A percentile compares a stretch with the other conserved stretches of the same genome.
These are phyloP conservation scores for Trametes sanguinea DNA, from an alignment of 768 basidiomycete genomes.

Conservation along the genomic window DNA sequence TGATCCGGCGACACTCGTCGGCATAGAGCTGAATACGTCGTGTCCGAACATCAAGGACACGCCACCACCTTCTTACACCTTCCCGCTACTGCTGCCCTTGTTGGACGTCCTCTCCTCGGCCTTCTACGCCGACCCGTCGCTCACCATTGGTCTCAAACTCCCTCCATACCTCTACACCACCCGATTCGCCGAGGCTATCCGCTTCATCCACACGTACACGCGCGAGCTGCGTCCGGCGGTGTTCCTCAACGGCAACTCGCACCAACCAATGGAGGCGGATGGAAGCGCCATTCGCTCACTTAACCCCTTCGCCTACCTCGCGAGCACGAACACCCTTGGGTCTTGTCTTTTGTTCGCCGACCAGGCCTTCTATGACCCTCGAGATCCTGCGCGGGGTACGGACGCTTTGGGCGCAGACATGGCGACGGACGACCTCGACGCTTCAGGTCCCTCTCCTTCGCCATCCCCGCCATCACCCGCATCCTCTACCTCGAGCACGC, in stretches of 20 bases:
- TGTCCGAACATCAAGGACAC: constrained; percentile 74
- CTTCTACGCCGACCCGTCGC: constrained; percentile 49
- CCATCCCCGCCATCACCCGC: not conserved
- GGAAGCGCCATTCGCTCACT: constrained; percentile 20
- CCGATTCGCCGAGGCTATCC: constrained; percentile 60
- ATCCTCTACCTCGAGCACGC: constrained; percentile 15
- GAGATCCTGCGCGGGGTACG: constrained; percentile 11
- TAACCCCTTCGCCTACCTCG: constrained; percentile 70
- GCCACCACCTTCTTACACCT: constrained; percentile 69
- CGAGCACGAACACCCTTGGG: constrained; percentile 82
- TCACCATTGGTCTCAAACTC: constrained; percentile 77
- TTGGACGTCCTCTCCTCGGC: constrained; percentile 55
- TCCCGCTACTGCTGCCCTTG: constrained; percentile 51
- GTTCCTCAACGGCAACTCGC: constrained; percentile 11
- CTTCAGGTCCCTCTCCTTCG: constrained; percentile 1
- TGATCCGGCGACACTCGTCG: constrained; percentile 47
- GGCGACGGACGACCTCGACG: constrained; percentile 13
- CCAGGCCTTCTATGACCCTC: constrained; percentile 39
- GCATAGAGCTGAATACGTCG: constrained; percentile 80
- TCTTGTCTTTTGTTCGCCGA: constrained; percentile 64
- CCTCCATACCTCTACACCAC: constrained; percentile 69
- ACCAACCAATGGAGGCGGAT: constrained; percentile 3
- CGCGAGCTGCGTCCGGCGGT: constrained; percentile 18
- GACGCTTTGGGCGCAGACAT: not conserved
- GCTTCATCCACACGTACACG: constrained; percentile 46